Conservation (phyloP, 108 stramenopile species). For the Fistulifera pelliculosa region DNA sequence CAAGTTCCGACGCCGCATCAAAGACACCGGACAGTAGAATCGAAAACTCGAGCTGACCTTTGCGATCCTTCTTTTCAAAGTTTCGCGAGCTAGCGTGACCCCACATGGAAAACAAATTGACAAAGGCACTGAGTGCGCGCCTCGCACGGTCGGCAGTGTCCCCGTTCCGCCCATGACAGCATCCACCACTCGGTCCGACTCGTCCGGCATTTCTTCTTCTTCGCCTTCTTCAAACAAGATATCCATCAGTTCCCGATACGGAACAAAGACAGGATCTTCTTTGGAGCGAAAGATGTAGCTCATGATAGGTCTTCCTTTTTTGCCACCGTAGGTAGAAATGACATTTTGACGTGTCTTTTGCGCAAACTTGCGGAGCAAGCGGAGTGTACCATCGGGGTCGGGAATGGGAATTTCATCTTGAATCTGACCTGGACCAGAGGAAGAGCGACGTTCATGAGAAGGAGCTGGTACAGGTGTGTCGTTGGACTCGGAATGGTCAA, state of each 20-base stretch:
- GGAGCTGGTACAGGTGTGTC: not conserved
- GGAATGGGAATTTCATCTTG: conserved; percentile 37
- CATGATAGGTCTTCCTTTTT: conserved; percentile 24
- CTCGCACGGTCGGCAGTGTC: conserved; percentile 49
- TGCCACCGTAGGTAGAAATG: conserved; percentile 51
- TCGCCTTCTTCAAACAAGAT: conserved; percentile 17
- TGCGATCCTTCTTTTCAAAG: conserved; percentile 27
- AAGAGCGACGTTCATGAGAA: not conserved
- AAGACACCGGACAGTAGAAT: conserved; percentile 42
- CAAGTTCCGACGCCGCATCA: conserved; percentile 50
- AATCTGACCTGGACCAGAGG: conserved; percentile 11
- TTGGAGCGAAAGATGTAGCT: conserved; percentile 34
- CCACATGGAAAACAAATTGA: conserved; percentile 47
- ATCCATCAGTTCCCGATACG: conserved; percentile 35
- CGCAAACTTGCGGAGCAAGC: conserved; percentile 63
- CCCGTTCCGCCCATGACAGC: conserved; percentile 37
- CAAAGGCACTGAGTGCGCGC: conserved; percentile 41
- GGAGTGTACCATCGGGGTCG: conserved; percentile 44
- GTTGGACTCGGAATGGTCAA: conserved; percentile 3
- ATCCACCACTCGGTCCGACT: conserved; percentile 26
- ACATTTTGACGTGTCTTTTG: conserved; percentile 40
- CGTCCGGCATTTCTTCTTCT: conserved; percentile 7
- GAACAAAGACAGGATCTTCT: conserved; percentile 32
- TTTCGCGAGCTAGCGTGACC: conserved; percentile 38
- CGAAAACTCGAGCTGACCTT: conserved; percentile 18